phyloP scores from a whole-genome alignment of 345 rosid genomes.

The Eucalyptus pauciflora region DNA sequence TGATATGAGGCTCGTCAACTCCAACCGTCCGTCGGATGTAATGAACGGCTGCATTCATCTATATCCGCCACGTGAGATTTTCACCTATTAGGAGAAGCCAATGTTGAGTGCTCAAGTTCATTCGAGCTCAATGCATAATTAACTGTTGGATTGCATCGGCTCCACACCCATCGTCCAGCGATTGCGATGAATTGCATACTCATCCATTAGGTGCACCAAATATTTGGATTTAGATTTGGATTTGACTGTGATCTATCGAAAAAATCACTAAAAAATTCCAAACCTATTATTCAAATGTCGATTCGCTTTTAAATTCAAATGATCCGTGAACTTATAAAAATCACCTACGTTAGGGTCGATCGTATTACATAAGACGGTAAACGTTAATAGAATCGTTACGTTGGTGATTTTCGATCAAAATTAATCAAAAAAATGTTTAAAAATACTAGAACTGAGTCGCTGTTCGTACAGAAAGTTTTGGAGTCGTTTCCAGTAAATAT shows the following conservation, averaged over 20 bases:
- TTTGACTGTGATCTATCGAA: too few species aligned
- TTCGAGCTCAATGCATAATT: background rate
- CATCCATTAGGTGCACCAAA: background rate
- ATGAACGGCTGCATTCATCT: accelerated
- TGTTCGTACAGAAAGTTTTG: too few species aligned
- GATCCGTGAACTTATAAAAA: too few species aligned
- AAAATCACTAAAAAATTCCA: too few species aligned
- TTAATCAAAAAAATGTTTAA: too few species aligned
- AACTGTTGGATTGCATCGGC: accelerated
- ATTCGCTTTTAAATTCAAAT: too few species aligned
- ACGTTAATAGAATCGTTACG: accelerated
- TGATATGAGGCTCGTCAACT: too few species aligned
- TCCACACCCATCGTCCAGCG: background rate
- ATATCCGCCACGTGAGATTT: accelerated
- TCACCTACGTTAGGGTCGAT: accelerated
- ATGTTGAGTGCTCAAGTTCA: background rate
- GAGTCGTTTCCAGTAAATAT: too few species aligned
- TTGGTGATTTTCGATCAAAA: too few species aligned
- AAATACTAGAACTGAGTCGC: accelerated
- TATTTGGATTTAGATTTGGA: too few species aligned
- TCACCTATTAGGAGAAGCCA: background rate
- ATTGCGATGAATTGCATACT: background rate
- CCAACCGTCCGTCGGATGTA: accelerated
- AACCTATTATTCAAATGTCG: accelerated
- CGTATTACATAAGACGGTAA: accelerated